Evolutionary conservation across 176 grass and related monocot species (phyloP).

Genomic region (Paspalum notatum): DNA sequence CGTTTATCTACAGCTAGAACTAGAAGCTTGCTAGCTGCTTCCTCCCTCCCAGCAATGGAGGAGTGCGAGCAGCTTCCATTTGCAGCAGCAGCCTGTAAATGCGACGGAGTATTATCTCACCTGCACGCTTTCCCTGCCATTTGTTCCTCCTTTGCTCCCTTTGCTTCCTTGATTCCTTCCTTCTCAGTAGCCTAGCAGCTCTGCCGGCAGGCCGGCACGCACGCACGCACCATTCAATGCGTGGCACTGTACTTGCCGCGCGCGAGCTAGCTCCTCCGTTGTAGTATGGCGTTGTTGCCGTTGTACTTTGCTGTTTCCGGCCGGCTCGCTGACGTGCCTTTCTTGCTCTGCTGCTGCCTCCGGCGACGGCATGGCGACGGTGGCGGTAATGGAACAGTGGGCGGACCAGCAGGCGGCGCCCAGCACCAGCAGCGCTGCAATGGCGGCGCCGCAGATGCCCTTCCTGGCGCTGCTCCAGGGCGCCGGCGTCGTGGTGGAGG

Average conservation of each 20-base stretch:
- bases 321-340: constrained; percentile 30
- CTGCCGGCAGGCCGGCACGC: constrained; percentile 9
- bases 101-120: neutral
- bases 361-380: constrained; percentile 7
- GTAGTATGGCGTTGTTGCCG: constrained; percentile 27
- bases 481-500: constrained; percentile 34
- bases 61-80: constrained; percentile 48
- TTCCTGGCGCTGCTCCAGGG: constrained; percentile 76
- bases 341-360: neutral
- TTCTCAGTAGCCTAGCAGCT: neutral
- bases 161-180: neutral
- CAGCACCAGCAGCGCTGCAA: constrained; percentile 24
- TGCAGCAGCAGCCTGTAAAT: neutral
- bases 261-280: neutral
- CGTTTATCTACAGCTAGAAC: neutral
- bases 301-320: neutral
- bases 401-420: constrained; percentile 50
- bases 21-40: too few relatives aligned
- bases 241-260: neutral
- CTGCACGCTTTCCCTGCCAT: neutral
- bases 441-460: constrained; percentile 47
- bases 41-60: constrained; percentile 6
- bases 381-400: constrained; percentile 75
- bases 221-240: constrained; percentile 71
- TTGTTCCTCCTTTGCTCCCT: neutral